Percentiles rank a stretch among this genome's conserved stretches.
Evolutionary conservation across 1,284 basidiomycete genomes (phyloP).

Genomic region (Ganoderma meredithae): DNA sequence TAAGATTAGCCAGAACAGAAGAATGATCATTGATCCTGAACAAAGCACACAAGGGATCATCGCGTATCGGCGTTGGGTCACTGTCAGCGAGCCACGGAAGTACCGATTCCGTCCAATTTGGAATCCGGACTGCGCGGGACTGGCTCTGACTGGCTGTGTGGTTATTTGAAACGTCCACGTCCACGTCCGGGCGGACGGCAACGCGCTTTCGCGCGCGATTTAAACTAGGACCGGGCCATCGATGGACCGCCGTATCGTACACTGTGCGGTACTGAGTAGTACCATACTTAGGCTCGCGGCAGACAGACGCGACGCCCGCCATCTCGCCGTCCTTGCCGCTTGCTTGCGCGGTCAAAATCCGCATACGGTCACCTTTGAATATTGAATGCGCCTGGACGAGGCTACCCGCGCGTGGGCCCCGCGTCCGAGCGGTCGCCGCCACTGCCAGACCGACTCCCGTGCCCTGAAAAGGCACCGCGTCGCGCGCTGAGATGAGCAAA

Average conservation of each 20-base stretch:
- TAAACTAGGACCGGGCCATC: neutral
- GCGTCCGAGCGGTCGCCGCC: neutral
- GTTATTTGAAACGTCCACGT: conserved; percentile 4
- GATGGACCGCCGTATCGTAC: neutral
- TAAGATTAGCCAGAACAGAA: neutral
- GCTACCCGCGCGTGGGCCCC: neutral
- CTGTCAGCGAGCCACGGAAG: neutral
- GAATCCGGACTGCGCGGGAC: neutral
- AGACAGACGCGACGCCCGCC: neutral
- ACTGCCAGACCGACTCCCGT: neutral
- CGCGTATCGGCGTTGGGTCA: neutral
- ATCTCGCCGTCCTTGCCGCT: neutral
- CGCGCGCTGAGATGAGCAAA: neutral
- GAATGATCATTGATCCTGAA: neutral
- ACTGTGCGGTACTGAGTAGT: neutral
- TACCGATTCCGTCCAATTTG: neutral
- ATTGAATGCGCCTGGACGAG: neutral
- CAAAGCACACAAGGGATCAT: neutral
- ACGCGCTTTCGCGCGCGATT: neutral
- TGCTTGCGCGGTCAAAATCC: conserved; percentile 4
- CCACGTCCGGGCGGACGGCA: neutral
- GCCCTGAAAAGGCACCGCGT: neutral
- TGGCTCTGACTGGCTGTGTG: no score
- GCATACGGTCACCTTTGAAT: neutral
- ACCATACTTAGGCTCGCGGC: conserved; percentile 4